phyloP scores from a whole-genome alignment of 2,329 filamentous ascomycete species.

The Ascochyta fabae region DNA sequence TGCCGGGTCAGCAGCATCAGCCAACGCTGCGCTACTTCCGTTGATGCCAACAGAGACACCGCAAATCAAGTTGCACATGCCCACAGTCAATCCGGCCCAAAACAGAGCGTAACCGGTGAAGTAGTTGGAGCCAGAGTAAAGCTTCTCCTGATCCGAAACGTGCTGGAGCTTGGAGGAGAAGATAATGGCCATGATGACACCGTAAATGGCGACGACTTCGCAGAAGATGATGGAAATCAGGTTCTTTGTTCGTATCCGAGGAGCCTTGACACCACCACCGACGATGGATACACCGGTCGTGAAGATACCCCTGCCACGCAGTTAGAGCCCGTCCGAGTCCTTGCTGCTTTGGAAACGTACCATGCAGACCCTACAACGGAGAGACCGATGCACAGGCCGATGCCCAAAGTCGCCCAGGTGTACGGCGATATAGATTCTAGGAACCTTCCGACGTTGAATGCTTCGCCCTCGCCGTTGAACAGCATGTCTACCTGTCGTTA shows the following conservation, averaged over 20 bases:
- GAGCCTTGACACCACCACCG: slow-evolving; percentile 93
- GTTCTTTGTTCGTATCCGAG: slow-evolving; percentile 98
- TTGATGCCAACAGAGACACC: slow-evolving; percentile 98
- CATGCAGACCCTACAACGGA: slow-evolving; percentile 98
- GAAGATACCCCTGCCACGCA: slow-evolving; percentile 83
- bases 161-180: slow-evolving; percentile 86
- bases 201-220: slow-evolving; percentile 99
- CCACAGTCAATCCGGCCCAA: slow-evolving; percentile 94
- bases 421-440: slow-evolving; percentile 94
- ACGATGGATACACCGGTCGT: slow-evolving; percentile 98
- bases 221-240: slow-evolving; percentile 99
- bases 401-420: slow-evolving; percentile 89
- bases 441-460: slow-evolving; percentile 95
- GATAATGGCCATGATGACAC: slow-evolving; percentile 99
- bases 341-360: slow-evolving; percentile 59
- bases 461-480: slow-evolving; percentile 93
- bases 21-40: slow-evolving; percentile 92
- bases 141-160: slow-evolving; percentile 68
- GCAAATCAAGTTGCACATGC: slow-evolving; percentile 93
- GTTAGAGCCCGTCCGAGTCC: slow-evolving; percentile 21
- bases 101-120: slow-evolving; percentile 96
- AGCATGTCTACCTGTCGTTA: slow-evolving; percentile 80
- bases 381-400: slow-evolving; percentile 91
- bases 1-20: slow-evolving; percentile 89
- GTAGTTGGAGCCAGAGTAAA: slow-evolving; percentile 80